phyloP scores from a whole-genome alignment of 768 basidiomycete genomes.

The Mycena rosella region DNA sequence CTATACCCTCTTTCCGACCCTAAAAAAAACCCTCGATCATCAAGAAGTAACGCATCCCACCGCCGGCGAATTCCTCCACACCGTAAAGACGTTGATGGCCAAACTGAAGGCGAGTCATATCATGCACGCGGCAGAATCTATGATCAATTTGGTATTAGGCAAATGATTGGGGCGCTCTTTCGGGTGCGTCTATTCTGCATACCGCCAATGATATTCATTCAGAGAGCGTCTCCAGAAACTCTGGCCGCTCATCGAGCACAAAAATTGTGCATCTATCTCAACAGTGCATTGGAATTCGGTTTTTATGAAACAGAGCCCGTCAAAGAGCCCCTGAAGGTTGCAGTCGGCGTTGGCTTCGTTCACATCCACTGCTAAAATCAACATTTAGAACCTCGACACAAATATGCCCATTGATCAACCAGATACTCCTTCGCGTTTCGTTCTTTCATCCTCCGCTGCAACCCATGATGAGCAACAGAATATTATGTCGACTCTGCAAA shows the following conservation, averaged over 20 bases:
- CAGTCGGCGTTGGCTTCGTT: background rate
- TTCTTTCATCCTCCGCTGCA: constrained; percentile 29
- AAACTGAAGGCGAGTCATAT: constrained; percentile 58
- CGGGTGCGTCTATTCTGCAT: constrained; percentile 55
- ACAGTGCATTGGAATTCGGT: constrained; percentile 62
- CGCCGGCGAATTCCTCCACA: constrained; percentile 66
- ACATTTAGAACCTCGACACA: constrained; percentile 63
- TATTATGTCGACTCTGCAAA: constrained; percentile 38
- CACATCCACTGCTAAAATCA: background rate
- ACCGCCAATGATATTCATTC: background rate
- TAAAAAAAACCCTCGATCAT: constrained; percentile 62
- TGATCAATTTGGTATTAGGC: constrained; percentile 43
- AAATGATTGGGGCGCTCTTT: constrained; percentile 74
- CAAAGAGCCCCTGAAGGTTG: constrained; percentile 64
- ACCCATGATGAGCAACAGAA: constrained; percentile 39
- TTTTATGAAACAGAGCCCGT: constrained; percentile 58
- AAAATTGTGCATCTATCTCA: constrained; percentile 54
- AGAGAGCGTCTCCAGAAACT: constrained; percentile 49
- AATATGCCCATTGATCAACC: constrained; percentile 51
- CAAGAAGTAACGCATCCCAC: constrained; percentile 61
- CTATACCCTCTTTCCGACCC: constrained; percentile 61
- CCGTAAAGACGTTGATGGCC: constrained; percentile 74
- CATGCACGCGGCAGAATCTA: background rate
- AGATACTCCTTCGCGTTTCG: constrained; percentile 53
- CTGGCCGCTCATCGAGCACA: constrained; percentile 63